Percentiles rank a stretch among this genome's conserved stretches.
phyloP scores from a whole-genome alignment of 345 rosid species.

The Boechera stricta region DNA sequence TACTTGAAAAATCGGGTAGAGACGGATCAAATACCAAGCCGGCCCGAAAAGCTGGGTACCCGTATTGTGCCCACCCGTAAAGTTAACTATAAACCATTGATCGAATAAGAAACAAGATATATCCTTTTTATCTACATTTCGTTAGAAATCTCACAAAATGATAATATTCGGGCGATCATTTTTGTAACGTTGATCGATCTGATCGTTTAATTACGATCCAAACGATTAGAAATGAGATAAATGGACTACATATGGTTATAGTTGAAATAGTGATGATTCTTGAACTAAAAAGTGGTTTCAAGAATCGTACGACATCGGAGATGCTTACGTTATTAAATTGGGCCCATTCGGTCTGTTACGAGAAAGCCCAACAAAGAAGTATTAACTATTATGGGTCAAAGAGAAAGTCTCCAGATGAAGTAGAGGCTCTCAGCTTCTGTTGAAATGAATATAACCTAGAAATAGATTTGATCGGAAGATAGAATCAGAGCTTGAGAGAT shows the following conservation, averaged over 20 bases:
- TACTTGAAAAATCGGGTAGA: too few relatives aligned
- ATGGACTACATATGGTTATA: not conserved
- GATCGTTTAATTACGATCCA: not conserved
- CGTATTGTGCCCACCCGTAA: too few relatives aligned
- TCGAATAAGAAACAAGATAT: not conserved
- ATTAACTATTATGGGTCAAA: not conserved
- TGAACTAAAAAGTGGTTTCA: not conserved
- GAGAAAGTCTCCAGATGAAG: constrained; percentile 17
- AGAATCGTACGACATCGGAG: not conserved
- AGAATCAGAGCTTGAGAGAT: not conserved
- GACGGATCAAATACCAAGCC: too few relatives aligned
- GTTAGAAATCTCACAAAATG: not conserved
- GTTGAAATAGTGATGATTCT: not conserved
- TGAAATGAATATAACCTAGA: constrained; percentile 26
- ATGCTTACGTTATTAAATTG: not conserved
- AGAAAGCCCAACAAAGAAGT: constrained; percentile 26
- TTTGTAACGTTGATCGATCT: not conserved
- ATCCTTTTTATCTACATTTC: not conserved
- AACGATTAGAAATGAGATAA: not conserved
- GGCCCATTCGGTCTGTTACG: not conserved
- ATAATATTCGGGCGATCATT: not conserved
- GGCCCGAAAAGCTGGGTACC: too few relatives aligned
- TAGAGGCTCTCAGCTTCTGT: not conserved
- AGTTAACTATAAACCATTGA: not conserved
- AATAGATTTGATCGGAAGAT: constrained; percentile 14